A percentile compares a stretch with the other conserved stretches of the same genome.
phyloP scores from a whole-genome alignment of 176 grass and related monocot species.

The Olyra latifolia region DNA sequence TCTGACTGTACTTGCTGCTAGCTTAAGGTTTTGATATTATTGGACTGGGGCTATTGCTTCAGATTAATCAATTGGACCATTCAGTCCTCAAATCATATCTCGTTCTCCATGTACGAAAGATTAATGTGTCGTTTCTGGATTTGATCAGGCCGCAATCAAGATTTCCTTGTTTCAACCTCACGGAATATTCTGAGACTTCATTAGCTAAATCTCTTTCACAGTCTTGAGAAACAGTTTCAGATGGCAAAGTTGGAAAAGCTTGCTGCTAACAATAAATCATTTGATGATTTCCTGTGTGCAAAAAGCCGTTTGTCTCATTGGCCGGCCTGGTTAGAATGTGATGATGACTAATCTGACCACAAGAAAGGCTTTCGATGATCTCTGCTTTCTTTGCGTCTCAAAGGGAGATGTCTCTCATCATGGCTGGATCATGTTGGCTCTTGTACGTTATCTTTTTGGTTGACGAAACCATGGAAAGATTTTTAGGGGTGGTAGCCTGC shows the following conservation, averaged over 20 bases:
- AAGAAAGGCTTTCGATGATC: background rate
- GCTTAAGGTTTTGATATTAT: background rate
- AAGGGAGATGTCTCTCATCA: conserved; percentile 30
- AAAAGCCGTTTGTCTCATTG: conserved; percentile 17
- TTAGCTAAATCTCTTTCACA: background rate
- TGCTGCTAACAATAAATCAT: background rate
- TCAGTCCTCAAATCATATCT: background rate
- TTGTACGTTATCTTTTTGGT: conserved; percentile 8
- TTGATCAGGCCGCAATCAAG: background rate
- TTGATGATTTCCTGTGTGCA: conserved; percentile 2
- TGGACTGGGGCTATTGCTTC: background rate
- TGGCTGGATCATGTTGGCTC: conserved; percentile 6
- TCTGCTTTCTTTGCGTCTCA: conserved; percentile 23
- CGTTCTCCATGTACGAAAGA: background rate
- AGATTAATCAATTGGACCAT: background rate
- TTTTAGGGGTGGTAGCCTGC: background rate
- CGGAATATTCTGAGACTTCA: background rate
- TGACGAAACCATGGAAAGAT: background rate
- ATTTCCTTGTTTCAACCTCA: background rate
- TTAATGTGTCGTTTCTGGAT: background rate
- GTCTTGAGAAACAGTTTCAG: background rate
- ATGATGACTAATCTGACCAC: conserved; percentile 17
- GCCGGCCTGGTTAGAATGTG: background rate
- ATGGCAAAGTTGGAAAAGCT: conserved; percentile 7
- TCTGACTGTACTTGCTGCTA: background rate